Percentiles rank a stretch among this genome's conserved stretches.
phyloP scores from a whole-genome alignment of 202 grass and related monocot species.

The Cymbopogon flexuosus region DNA sequence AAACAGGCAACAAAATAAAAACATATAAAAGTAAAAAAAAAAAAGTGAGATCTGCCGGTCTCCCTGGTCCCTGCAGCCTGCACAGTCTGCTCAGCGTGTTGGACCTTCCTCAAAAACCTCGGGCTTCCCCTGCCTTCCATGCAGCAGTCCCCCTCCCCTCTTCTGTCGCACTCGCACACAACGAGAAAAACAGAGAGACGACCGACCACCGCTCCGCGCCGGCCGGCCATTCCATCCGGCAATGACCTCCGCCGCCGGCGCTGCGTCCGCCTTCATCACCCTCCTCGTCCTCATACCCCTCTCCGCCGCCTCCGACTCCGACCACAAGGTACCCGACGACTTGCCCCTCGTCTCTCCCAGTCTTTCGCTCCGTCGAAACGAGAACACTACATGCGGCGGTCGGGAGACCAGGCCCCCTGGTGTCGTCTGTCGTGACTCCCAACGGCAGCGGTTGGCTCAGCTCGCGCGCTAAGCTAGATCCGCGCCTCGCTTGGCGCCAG shows the following conservation, averaged over 20 bases:
- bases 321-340: conserved; percentile 64
- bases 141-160: background rate
- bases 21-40: background rate
- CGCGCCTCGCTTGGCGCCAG: too few species aligned
- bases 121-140: background rate
- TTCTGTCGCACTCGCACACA: background rate
- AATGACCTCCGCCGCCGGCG: conserved; percentile 38
- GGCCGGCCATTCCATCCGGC: conserved; percentile 7
- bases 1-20: too few species aligned
- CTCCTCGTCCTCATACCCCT: background rate
- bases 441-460: background rate
- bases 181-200: background rate
- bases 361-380: background rate
- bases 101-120: background rate
- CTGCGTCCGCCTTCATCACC: conserved; percentile 8
- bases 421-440: background rate
- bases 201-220: conserved; percentile 11
- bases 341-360: background rate
- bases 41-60: background rate
- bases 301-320: conserved; percentile 63
- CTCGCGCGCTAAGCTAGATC: too few species aligned
- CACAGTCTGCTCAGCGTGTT: background rate
- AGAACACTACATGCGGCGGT: background rate
- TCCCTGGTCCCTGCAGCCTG: background rate
- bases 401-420: background rate